phyloP scores from a whole-genome alignment of 2,329 filamentous ascomycete species.

The Didymella lethalis region DNA sequence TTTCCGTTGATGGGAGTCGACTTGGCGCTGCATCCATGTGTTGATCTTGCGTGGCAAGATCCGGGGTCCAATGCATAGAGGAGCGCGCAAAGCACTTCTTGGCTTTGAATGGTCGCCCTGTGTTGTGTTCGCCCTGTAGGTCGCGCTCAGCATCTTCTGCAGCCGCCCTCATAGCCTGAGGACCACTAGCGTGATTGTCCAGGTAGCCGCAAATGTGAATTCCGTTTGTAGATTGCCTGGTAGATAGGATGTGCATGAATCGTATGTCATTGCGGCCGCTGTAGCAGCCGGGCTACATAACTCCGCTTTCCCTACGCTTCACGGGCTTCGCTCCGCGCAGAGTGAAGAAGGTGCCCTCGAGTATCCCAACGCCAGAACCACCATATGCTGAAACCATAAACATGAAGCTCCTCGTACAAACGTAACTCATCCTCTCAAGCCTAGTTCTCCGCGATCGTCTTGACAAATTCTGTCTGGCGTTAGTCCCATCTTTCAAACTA shows the following conservation, averaged over 20 bases:
- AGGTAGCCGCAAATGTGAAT: too few species aligned
- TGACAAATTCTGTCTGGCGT: constrained; percentile 47
- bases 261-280: constrained; percentile 17
- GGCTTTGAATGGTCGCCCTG: neutral
- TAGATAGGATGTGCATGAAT: constrained; percentile 10
- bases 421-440: constrained; percentile 1
- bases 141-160: neutral
- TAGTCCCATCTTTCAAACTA: constrained; percentile 8
- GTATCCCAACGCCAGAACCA: constrained; percentile 42
- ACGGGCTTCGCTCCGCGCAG: neutral
- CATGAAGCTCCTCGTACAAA: constrained; percentile 29
- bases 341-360: constrained; percentile 17
- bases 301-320: constrained; percentile 6
- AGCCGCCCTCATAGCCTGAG: too few species aligned
- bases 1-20: neutral
- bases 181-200: too few species aligned
- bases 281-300: constrained; percentile 25
- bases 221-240: neutral
- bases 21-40: neutral
- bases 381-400: constrained; percentile 36
- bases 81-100: neutral
- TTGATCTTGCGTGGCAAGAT: neutral
- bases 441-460: constrained; percentile 52
- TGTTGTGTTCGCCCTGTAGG: neutral
- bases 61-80: neutral